phyloP scores from a whole-genome alignment of 176 grass and related monocot genomes.

The Avena insularis region DNA sequence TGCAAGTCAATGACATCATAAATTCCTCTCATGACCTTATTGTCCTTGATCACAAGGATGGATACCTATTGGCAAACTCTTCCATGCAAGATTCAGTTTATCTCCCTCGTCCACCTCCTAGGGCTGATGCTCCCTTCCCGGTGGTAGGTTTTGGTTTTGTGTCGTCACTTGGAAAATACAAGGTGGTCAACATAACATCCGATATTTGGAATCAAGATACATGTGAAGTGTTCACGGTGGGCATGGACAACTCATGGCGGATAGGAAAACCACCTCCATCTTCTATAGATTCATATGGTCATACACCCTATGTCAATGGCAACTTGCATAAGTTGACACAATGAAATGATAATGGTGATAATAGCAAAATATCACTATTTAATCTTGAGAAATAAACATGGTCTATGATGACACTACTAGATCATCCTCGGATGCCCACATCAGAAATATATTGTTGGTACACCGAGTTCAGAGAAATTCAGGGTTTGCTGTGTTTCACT shows the following conservation, averaged over 20 bases:
- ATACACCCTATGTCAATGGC: not conserved
- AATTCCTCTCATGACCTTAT: not conserved
- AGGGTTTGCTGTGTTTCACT: not conserved
- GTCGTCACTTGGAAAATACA: slow-evolving; percentile 1
- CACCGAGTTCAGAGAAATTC: not conserved
- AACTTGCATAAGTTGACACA: not conserved
- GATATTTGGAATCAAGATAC: not conserved
- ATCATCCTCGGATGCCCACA: not conserved
- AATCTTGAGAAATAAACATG: slow-evolving; percentile 2
- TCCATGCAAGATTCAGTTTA: not conserved
- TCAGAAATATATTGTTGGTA: too few relatives aligned
- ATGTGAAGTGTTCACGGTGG: not conserved
- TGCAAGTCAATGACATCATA: not conserved
- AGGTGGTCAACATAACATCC: not conserved
- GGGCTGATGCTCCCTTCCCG: not conserved
- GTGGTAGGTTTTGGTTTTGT: not conserved
- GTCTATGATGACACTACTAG: not conserved
- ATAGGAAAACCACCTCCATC: not conserved
- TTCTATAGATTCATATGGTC: not conserved
- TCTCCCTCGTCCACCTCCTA: not conserved
- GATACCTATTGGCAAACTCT: not conserved
- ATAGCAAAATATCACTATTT: not conserved
- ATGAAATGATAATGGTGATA: not conserved
- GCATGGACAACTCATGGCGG: not conserved
- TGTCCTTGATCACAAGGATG: not conserved